Percentiles rank a stretch among this genome's conserved stretches.
Conservation (phyloP, 768 basidiomycete genomes). For the Tylopilus felleus region DNA sequence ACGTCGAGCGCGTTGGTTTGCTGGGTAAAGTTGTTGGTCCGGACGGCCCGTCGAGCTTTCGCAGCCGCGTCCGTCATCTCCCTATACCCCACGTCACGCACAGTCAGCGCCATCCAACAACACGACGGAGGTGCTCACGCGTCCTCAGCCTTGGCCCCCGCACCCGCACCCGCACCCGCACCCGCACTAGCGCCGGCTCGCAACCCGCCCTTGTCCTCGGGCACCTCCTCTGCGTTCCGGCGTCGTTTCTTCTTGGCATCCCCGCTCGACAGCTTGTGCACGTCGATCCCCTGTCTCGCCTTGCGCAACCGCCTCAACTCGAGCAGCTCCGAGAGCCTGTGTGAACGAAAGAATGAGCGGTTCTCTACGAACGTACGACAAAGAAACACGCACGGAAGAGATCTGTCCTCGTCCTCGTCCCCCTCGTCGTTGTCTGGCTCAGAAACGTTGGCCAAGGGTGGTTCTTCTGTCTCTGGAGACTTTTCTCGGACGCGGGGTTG, state of each 20-base stretch:
- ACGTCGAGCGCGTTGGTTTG: conserved; percentile 96
- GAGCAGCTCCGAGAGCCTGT: conserved; percentile 77
- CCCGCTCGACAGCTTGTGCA: conserved; percentile 78
- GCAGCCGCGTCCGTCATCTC: conserved; percentile 67
- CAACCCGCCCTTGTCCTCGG: conserved; percentile 55
- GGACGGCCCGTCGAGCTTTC: conserved; percentile 68
- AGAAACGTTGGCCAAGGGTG: conserved; percentile 4
- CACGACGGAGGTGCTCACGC: conserved; percentile 42
- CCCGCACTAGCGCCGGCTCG: conserved; percentile 38
- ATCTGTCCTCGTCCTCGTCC: conserved; percentile 38
- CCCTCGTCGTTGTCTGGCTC: conserved; percentile 7
- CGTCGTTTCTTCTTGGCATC: conserved; percentile 73
- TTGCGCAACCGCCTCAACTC: conserved; percentile 77
- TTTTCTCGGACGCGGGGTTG: conserved; percentile 53
- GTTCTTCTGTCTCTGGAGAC: conserved; percentile 35
- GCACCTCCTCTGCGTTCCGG: conserved; percentile 39
- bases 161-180: not conserved
- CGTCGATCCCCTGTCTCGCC: conserved; percentile 79
- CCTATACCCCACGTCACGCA: conserved; percentile 25
- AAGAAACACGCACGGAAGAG: conserved; percentile 46
- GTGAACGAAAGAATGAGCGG: not conserved
- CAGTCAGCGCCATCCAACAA: no score
- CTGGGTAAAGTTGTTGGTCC: conserved; percentile 92
- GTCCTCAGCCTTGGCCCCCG: conserved; percentile 34
- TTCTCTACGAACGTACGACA: not conserved